These are phyloP conservation scores for Penicillium paneum DNA, from an alignment of 2,329 filamentous ascomycete species.

Conservation along the genomic window DNA sequence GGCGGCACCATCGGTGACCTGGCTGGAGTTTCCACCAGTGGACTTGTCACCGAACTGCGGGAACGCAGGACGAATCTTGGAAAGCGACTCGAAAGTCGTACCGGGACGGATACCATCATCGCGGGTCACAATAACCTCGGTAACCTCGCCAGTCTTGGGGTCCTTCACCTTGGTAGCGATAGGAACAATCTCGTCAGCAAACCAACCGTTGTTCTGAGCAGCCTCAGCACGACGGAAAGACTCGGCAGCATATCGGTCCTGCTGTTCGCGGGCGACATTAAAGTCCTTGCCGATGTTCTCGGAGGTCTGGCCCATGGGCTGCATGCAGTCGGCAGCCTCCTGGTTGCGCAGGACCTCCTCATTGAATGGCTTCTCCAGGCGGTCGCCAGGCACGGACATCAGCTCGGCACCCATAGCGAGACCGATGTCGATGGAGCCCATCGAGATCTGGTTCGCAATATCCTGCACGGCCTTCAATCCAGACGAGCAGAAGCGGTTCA, in stretches of 20 bases:
- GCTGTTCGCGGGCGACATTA: constrained; percentile 70
- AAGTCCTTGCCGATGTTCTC: constrained; percentile 96
- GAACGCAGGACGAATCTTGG: constrained; percentile 87
- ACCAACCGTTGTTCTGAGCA: constrained; percentile 87
- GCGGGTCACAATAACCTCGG: constrained; percentile 72
- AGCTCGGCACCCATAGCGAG: constrained; percentile 83
- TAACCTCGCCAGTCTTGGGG: constrained; percentile 72
- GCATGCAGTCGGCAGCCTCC: constrained; percentile 80
- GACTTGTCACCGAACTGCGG: constrained; percentile 81
- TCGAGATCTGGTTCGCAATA: constrained; percentile 81
- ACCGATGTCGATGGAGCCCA: constrained; percentile 79
- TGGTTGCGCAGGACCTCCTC: constrained; percentile 71
- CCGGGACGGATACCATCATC: constrained; percentile 91
- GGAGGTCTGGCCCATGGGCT: constrained; percentile 96
- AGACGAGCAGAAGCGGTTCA: constrained; percentile 97
- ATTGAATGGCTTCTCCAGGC: constrained; percentile 70
- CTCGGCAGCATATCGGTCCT: constrained; percentile 84
- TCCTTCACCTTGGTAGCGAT: constrained; percentile 80
- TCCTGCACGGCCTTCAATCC: constrained; percentile 94
- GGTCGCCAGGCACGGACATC: constrained; percentile 75
- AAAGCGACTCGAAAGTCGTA: constrained; percentile 77
- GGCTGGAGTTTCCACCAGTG: constrained; percentile 89
- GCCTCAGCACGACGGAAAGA: constrained; percentile 82
- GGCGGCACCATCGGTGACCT: constrained; percentile 91
- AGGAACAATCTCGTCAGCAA: constrained; percentile 90